A percentile compares a stretch with the other conserved stretches of the same genome.
Evolutionary conservation across 768 basidiomycete genomes (phyloP).

Genomic region (Hygrophorus russula): DNA sequence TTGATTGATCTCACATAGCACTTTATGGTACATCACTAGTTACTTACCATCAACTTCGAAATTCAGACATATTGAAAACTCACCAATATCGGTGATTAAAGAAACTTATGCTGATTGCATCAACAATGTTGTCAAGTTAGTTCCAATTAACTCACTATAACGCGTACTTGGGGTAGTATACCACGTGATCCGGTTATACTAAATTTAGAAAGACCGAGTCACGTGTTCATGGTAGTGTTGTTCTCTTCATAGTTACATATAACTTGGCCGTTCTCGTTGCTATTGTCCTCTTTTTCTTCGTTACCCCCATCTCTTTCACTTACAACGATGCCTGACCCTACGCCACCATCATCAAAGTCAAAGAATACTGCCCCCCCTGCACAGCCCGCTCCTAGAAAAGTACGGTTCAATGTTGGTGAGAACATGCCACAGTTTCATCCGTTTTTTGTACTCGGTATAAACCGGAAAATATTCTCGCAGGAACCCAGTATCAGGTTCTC

Average conservation of each 20-base stretch:
- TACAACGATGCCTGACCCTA: conserved; percentile 16
- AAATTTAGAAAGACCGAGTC: too few species aligned
- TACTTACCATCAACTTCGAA: too few species aligned
- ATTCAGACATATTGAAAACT: too few species aligned
- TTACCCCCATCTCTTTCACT: conserved; percentile 7
- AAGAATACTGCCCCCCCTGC: conserved; percentile 32
- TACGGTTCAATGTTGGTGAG: conserved; percentile 79
- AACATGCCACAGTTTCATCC: conserved; percentile 1
- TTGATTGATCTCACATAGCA: too few species aligned
- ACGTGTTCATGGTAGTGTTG: not conserved
- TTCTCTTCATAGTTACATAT: not conserved
- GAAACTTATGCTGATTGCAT: too few species aligned
- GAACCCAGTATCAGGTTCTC: conserved; percentile 73
- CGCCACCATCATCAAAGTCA: conserved; percentile 20
- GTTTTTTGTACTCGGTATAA: not conserved
- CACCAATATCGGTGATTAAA: too few species aligned
- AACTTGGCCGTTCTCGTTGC: not conserved
- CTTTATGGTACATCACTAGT: too few species aligned
- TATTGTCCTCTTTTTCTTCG: conserved; percentile 9
- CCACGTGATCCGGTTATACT: too few species aligned
- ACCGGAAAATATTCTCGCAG: conserved; percentile 22
- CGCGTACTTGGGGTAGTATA: too few species aligned
- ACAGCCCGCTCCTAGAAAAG: conserved; percentile 61
- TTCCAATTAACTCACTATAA: too few species aligned
- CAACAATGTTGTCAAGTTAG: too few species aligned